Evolutionary conservation across 352 stramenopile genomes (phyloP), one percentile per base, ranked within the genome.

Genomic region (Pythium brassicae): DNA sequence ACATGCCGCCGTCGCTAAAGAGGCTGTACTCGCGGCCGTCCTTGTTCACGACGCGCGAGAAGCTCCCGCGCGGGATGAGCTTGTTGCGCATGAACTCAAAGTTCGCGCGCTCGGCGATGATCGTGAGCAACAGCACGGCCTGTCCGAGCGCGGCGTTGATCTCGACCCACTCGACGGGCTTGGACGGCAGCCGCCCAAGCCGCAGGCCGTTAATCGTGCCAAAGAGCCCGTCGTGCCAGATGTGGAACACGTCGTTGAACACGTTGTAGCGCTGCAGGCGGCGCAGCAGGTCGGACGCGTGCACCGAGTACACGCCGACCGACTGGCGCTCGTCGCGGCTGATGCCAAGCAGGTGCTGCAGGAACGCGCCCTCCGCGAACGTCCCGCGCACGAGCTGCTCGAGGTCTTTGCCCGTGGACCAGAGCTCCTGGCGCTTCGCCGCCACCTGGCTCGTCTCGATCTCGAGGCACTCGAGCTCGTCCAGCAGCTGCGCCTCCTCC

Each of bases 231-330:
- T 94, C 84, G 66, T 96, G 89, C 89, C 89, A 97, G 50, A 96
- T 95, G 63, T 93, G 87, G 50, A 97, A 97, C 12, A 91, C 82
- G 50, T 96, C 89, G 55, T 96, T 97, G 65, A 84, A 87, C 6
- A 95, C 84, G 48, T 95, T 92, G 63, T 94, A 92, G 20, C 84
- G 76, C 67, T 92, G 82, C 25, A 94, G 62, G 12, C 80, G 75
- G 3, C 82, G 77, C 44, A 94, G 61, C 71, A 92, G 78, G 40
- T 94, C 83, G 20, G 78, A 90, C n/a, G 78, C 78, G 61, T 92
- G 80, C 10, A 89, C 78, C 11, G 76, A 80, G 46, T 92, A 92
- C 3, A 91, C 78, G 35, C 74, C 65, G 12, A 92, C 82, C 0
- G 75, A 89, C 35, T 92, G 76, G 3, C 80, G 80, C 55, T 94